These are phyloP conservation scores for Crithidia fasciculata DNA, from an alignment of 208 protist species.

Conservation along the genomic window DNA sequence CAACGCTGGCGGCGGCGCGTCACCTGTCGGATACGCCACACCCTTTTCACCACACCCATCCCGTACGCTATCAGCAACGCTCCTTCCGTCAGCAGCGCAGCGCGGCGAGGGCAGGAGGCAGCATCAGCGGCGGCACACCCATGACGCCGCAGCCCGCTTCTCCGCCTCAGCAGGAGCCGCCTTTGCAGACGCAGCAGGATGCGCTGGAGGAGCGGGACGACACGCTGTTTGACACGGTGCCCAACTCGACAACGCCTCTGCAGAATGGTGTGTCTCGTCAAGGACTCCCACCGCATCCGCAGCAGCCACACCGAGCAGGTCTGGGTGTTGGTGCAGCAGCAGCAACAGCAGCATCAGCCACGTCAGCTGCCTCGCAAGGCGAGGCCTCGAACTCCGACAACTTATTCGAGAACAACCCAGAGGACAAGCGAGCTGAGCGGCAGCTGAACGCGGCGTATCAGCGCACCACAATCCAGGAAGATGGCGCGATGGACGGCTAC, in stretches of 20 bases:
- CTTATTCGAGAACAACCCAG: slow-evolving; percentile 4
- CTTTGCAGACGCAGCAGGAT: too few relatives aligned
- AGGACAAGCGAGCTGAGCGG: slow-evolving; percentile 20
- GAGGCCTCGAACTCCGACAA: slow-evolving; percentile 1
- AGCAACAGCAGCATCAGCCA: slow-evolving; percentile 1
- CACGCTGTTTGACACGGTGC: too few relatives aligned
- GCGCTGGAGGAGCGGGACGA: too few relatives aligned
- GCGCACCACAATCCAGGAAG: slow-evolving; percentile 25
- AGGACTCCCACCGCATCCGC: too few relatives aligned
- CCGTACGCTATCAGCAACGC: neutral
- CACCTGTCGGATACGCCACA: slow-evolving; percentile 25
- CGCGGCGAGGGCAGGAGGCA: neutral
- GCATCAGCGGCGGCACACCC: neutral
- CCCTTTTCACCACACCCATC: slow-evolving; percentile 1
- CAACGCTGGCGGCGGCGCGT: slow-evolving; percentile 51
- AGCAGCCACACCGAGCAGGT: neutral
- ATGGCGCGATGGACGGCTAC: slow-evolving; percentile 47
- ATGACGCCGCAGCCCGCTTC: neutral
- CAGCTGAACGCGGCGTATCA: slow-evolving; percentile 1
- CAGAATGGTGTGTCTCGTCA: too few relatives aligned
- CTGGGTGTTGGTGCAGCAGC: neutral
- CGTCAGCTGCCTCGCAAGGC: neutral
- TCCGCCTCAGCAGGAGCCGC: too few relatives aligned
- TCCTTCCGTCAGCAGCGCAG: neutral
- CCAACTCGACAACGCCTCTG: too few relatives aligned